A percentile compares a stretch with the other conserved stretches of the same genome.
phyloP scores from a whole-genome alignment of 2,329 filamentous ascomycete species.

The Phialocephala sp. region DNA sequence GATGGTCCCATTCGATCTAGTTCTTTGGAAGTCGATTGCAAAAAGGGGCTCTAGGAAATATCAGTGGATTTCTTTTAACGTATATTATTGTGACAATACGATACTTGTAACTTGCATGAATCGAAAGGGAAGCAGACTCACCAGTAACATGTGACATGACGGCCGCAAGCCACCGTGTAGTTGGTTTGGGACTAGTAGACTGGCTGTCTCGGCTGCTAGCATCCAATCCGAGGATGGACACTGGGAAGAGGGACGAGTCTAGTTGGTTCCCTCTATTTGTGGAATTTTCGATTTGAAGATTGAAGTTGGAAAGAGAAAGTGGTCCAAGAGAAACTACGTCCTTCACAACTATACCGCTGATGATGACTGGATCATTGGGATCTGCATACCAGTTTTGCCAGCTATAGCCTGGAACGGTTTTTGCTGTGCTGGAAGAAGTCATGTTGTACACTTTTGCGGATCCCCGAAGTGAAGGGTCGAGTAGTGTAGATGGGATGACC shows the following conservation, averaged over 20 bases:
- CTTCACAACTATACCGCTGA: not conserved
- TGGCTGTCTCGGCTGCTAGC: not conserved
- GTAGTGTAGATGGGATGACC: not conserved
- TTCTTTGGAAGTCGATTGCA: not conserved
- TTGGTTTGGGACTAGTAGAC: not conserved
- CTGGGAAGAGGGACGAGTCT: not conserved
- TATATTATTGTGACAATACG: not conserved
- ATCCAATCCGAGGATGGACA: not conserved
- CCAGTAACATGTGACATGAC: not conserved
- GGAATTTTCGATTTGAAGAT: not conserved
- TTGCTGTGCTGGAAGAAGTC: not conserved
- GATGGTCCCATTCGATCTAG: not conserved
- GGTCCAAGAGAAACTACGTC: not conserved
- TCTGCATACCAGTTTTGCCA: not conserved
- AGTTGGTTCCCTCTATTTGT: not conserved
- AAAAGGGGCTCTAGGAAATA: not conserved
- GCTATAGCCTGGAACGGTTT: not conserved
- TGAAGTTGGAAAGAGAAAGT: not conserved
- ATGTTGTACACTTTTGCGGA: not conserved
- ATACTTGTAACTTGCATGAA: not conserved
- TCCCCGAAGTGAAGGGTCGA: not conserved
- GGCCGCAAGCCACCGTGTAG: not conserved
- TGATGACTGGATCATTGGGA: not conserved
- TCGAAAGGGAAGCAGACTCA: not conserved
- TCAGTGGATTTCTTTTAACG: not conserved